Conservation (phyloP, 805 yeast genomes). For the Candida glaebosa region DNA sequence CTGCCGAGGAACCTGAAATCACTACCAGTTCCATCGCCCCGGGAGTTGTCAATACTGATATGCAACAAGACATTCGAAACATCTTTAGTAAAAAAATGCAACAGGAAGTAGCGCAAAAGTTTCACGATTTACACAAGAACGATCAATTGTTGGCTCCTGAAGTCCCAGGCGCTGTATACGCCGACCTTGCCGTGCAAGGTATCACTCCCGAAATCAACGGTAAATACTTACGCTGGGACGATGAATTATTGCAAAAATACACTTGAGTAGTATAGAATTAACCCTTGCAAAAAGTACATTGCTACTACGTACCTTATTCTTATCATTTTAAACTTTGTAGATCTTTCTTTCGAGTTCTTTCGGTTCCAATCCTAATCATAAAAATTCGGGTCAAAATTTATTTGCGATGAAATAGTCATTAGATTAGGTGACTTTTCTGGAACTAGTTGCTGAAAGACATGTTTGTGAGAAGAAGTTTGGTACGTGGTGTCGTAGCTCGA, state of each 20-base stretch:
- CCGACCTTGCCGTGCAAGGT: constrained; percentile 61
- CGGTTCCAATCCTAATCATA: not conserved
- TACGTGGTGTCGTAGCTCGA: not conserved
- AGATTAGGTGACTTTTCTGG: no score
- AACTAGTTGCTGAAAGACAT: not conserved
- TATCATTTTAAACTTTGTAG: no score
- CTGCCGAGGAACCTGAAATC: constrained; percentile 62
- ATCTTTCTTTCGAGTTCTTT: not conserved
- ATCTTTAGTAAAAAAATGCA: constrained; percentile 59
- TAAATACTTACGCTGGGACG: constrained; percentile 59
- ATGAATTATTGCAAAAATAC: constrained; percentile 20
- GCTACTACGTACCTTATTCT: no score
- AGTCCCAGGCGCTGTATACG: constrained; percentile 70
- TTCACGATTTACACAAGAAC: constrained; percentile 57
- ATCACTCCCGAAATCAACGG: constrained; percentile 62
- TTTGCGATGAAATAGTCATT: constrained; percentile 4
- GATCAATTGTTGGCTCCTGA: constrained; percentile 61
- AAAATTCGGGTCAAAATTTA: not conserved
- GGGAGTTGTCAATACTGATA: constrained; percentile 87
- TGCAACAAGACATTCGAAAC: constrained; percentile 81
- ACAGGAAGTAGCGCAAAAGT: constrained; percentile 53
- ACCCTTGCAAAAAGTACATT: no score
- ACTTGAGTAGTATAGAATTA: no score
- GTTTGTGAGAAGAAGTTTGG: constrained; percentile 1
- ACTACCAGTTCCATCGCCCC: constrained; percentile 78